These are phyloP conservation scores for Penicillium corylophilum DNA, from an alignment of 2,329 filamentous ascomycete species.

Conservation along the genomic window DNA sequence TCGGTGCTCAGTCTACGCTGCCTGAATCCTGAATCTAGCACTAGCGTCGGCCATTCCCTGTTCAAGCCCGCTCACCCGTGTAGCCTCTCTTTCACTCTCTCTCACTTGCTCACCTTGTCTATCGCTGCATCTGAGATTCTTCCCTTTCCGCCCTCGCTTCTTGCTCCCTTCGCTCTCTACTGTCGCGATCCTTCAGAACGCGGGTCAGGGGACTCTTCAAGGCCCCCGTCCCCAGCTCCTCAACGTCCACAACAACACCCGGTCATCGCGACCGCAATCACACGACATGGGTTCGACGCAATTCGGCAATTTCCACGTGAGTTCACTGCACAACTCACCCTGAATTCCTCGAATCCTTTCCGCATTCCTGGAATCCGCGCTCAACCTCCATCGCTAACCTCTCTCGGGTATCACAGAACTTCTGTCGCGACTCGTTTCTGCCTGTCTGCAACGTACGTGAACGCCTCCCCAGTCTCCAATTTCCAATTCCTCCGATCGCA, in stretches of 20 bases:
- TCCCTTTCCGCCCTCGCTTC: not conserved
- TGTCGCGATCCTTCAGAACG: slow-evolving; percentile 23
- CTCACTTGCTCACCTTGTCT: not conserved
- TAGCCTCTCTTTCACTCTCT: not conserved
- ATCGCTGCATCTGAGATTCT: not conserved
- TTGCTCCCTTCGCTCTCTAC: not conserved
- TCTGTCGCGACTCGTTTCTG: slow-evolving; percentile 80
- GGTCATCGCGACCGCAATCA: not conserved
- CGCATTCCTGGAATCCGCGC: not conserved
- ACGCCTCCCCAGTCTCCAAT: slow-evolving; percentile 1
- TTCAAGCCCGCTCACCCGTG: slow-evolving; percentile 6
- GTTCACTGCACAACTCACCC: slow-evolving; percentile 19
- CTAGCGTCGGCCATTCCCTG: slow-evolving; percentile 16
- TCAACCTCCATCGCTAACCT: slow-evolving; percentile 20
- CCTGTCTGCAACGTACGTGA: slow-evolving; percentile 78
- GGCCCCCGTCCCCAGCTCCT: not conserved
- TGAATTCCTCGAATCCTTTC: slow-evolving; percentile 5
- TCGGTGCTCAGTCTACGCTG: not conserved
- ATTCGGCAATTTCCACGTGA: slow-evolving; percentile 60
- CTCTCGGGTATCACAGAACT: slow-evolving; percentile 56
- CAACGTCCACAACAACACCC: not conserved
- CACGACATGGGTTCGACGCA: slow-evolving; percentile 51
- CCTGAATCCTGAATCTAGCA: not conserved
- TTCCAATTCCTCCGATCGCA: not conserved
- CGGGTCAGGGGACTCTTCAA: slow-evolving; percentile 23